phyloP scores from a whole-genome alignment of 768 basidiomycete genomes.

The Amanita polypyramis region DNA sequence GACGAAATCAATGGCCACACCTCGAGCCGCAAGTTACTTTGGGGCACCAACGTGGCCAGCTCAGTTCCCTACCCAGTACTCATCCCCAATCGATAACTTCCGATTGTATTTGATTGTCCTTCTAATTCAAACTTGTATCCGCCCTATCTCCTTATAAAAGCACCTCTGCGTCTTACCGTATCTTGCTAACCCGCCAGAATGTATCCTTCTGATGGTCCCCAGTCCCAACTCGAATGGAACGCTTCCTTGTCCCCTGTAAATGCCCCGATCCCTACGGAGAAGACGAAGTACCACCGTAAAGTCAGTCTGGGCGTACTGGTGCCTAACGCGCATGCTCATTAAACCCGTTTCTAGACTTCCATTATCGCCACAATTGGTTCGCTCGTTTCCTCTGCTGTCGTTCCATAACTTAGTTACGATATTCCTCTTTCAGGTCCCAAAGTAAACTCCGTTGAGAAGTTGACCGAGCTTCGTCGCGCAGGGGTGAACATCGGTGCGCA shows the following conservation, averaged over 20 bases:
- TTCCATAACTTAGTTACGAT: not conserved
- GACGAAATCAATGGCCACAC: too few species aligned
- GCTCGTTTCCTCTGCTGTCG: conserved; percentile 13
- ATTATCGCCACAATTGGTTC: conserved; percentile 98
- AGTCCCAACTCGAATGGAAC: conserved; percentile 90
- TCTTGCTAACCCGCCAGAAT: conserved; percentile 23
- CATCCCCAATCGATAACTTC: conserved; percentile 19
- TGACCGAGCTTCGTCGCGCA: conserved; percentile 72
- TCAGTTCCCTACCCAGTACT: not conserved
- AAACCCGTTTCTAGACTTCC: conserved; percentile 54
- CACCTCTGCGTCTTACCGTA: conserved; percentile 7
- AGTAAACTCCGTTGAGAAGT: conserved; percentile 85
- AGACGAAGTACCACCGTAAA: conserved; percentile 87
- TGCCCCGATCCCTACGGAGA: conserved; percentile 60
- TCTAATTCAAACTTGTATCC: not conserved
- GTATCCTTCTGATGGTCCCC: conserved; percentile 49
- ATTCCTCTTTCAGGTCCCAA: conserved; percentile 63
- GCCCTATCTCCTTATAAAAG: conserved; percentile 1
- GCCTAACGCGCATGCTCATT: conserved; percentile 7
- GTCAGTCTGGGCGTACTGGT: conserved; percentile 30
- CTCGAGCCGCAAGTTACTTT: too few species aligned
- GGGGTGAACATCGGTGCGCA: conserved; percentile 95
- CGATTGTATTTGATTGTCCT: conserved; percentile 8
- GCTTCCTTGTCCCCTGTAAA: conserved; percentile 68
- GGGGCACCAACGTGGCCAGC: not conserved